Conservation (phyloP, 208 protist genomes). For the Acanthamoeba lenticulata region DNA sequence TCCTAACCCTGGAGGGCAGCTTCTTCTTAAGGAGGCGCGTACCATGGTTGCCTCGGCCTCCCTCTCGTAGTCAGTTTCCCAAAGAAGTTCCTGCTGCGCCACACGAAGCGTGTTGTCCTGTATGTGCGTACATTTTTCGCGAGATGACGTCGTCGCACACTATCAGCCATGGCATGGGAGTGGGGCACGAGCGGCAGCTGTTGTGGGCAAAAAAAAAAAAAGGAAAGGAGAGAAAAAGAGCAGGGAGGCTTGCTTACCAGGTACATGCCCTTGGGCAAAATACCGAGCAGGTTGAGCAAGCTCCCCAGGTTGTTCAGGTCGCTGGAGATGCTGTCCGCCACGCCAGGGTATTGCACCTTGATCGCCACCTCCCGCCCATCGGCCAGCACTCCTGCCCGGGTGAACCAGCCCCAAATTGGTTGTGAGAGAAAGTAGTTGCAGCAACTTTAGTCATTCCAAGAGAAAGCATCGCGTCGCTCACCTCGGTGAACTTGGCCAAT, state of each 20-base stretch:
- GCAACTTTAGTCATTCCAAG: too few relatives aligned
- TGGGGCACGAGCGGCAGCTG: background rate
- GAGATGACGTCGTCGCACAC: too few relatives aligned
- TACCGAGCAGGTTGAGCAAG: constrained; percentile 81
- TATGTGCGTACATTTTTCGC: too few relatives aligned
- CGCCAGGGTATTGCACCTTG: constrained; percentile 89
- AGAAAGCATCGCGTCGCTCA: too few relatives aligned
- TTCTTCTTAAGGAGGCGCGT: background rate
- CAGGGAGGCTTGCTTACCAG: constrained; percentile 72
- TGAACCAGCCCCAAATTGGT: too few relatives aligned
- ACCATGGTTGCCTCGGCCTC: constrained; percentile 75
- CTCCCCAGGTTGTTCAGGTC: constrained; percentile 94
- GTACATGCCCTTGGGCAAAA: constrained; percentile 93
- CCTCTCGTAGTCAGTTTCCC: constrained; percentile 82
- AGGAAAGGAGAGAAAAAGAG: too few relatives aligned
- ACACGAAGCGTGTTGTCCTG: constrained; percentile 78
- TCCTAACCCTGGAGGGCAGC: too few relatives aligned
- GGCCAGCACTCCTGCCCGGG: constrained; percentile 76
- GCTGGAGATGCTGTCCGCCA: constrained; percentile 87
- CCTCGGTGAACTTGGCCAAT: constrained; percentile 91
- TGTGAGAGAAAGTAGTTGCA: too few relatives aligned
- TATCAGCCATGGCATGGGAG: constrained; percentile 24
- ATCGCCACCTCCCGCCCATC: constrained; percentile 84
- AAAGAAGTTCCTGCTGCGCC: constrained; percentile 77
- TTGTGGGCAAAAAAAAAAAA: too few relatives aligned